These are phyloP conservation scores for Blastocystis sp. DNA, from an alignment of 352 stramenopile genomes.

Conservation along the genomic window DNA sequence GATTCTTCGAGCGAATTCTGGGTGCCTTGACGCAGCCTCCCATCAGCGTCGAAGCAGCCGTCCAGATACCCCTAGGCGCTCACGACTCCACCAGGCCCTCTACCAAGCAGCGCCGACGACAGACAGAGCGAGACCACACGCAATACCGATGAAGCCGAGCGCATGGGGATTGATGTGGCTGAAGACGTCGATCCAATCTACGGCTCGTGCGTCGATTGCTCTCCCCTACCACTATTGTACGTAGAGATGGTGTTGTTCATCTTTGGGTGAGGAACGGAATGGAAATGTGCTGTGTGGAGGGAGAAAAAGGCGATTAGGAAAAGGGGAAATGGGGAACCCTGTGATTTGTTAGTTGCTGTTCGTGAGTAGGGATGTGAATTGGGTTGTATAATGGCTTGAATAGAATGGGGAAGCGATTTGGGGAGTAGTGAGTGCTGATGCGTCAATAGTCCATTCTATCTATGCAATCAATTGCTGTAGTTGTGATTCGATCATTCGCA, in stretches of 20 bases:
- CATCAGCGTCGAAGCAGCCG: constrained; percentile 83
- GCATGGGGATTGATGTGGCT: constrained; percentile 83
- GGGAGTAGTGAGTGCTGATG: no score
- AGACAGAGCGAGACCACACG: constrained; percentile 80
- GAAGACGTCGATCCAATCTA: constrained; percentile 83
- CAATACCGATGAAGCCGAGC: constrained; percentile 82
- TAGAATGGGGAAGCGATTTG: no score
- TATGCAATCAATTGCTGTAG: no score
- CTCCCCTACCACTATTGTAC: constrained; percentile 16
- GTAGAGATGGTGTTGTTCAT: constrained; percentile 3
- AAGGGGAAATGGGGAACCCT: constrained; percentile 28
- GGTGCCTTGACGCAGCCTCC: constrained; percentile 82
- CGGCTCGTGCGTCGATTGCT: background rate
- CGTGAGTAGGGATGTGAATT: no score
- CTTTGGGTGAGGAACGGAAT: background rate
- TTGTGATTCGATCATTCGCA: no score
- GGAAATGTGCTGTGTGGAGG: background rate
- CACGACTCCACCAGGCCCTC: background rate
- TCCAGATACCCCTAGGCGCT: constrained; percentile 80
- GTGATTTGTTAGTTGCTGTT: no score
- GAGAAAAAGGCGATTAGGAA: background rate
- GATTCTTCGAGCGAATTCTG: constrained; percentile 84
- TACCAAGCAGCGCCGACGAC: constrained; percentile 84
- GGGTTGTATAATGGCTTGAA: no score
- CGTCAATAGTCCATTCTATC: no score